Evolutionary conservation across 495 filamentous ascomycete genomes (phyloP).

Genomic region (Penicillium cataractarum): DNA sequence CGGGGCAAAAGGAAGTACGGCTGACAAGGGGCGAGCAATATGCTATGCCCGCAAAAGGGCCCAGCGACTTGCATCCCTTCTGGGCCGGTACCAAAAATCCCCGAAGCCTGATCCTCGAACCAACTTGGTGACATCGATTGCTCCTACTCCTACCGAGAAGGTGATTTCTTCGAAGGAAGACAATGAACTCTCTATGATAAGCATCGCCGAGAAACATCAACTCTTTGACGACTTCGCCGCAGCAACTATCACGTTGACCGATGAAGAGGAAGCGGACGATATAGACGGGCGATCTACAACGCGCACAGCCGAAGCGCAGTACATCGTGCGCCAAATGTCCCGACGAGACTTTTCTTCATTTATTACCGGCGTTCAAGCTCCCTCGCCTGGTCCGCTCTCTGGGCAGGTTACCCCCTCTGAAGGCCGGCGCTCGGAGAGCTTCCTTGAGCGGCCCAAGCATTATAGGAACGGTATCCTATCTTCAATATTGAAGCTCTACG

Average conservation of each 20-base stretch:
- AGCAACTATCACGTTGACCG: conserved; percentile 15
- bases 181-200: conserved; percentile 47
- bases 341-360: conserved; percentile 38
- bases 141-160: conserved; percentile 37
- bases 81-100: conserved; percentile 38
- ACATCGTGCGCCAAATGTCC: conserved; percentile 46
- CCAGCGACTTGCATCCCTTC: conserved; percentile 41
- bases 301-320: conserved; percentile 38
- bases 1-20: conserved; percentile 8
- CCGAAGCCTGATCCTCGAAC: conserved; percentile 33
- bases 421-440: conserved; percentile 63
- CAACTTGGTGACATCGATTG: conserved; percentile 36
- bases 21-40: conserved; percentile 45
- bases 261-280: conserved; percentile 40
- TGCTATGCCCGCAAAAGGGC: conserved; percentile 40
- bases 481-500: conserved; percentile 77
- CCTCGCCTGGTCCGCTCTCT: conserved; percentile 51
- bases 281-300: conserved; percentile 36
- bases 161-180: conserved; percentile 36
- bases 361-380: conserved; percentile 41
- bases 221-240: conserved; percentile 24
- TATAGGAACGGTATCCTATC: conserved; percentile 79
- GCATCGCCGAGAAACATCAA: conserved; percentile 41
- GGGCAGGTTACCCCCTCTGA: conserved; percentile 63
- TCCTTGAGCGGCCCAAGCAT: conserved; percentile 67